Base-by-base conservation (phyloP, 2,329 filamentous ascomycete species). In the Trichoderma atrobrunneum region DNA sequence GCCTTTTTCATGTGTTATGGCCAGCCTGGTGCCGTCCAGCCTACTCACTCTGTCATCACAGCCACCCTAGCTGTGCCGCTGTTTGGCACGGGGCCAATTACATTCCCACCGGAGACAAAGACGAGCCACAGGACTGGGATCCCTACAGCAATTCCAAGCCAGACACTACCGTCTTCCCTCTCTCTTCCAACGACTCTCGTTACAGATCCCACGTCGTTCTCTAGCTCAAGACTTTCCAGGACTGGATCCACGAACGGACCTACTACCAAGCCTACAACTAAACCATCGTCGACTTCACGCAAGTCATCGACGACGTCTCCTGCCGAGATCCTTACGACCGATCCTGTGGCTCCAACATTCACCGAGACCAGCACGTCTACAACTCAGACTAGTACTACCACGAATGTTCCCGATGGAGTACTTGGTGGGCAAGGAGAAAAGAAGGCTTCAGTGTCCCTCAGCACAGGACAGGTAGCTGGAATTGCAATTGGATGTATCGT, bases 1-100 rank as follows among this genome's bases (percentile, higher is more conserved):
- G 88, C 87, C n/a, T 87, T 87, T 74, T 77, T 80, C 26, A 89
- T 93, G 82, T 94, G 92, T 76, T 78, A 80, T 51, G 84, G 82
- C 5, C 79, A 88, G 72, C 76, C 80, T 3, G 81, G 80, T 64
- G 88, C 89, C 7, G 81, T 87, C 34, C 80, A 83, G n/a, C 87
- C 87, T 68, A 91, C 89, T 7, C 88, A 90, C 77, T 78, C 81
- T 24, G 86, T 86, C 26, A 85, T 91, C 65, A 87, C 87, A 32
- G 89, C 88, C 26, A 90, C 89, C 0, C 76, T 83, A 48, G 68
- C 62, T 30, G 59, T 73, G 11, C 72, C 72, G 10, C 5, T 65
- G 5, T 61, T 26, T 18, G 72, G 72, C 56, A 70, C 66, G 5
- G 72, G 68, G 2, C 72, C 72, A 5, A 62, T 73, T 32, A 73